A percentile compares a stretch with the other conserved stretches of the same genome.
phyloP scores from a whole-genome alignment of 208 protist species.

The Acanthamoeba culbertsoni region DNA sequence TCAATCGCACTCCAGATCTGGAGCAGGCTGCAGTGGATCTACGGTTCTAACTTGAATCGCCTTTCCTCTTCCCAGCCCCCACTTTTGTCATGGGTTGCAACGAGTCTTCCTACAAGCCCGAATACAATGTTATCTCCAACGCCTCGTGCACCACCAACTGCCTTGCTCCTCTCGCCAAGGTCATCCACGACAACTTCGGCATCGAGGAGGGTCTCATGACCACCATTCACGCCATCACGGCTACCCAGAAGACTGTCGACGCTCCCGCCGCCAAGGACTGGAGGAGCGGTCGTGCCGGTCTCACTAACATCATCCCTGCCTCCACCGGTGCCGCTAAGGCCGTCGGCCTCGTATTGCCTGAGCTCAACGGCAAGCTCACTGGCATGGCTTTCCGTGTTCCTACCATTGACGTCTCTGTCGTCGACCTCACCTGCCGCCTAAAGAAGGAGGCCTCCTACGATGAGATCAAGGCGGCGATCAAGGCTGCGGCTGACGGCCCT shows the following conservation, averaged over 20 bases:
- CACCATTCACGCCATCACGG: conserved; percentile 98
- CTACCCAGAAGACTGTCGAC: conserved; percentile 98
- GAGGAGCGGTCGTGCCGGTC: conserved; percentile 94
- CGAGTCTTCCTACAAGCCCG: conserved; percentile 89
- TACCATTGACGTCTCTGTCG: conserved; percentile 97
- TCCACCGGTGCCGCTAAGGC: conserved; percentile 98
- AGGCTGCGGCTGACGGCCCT: conserved; percentile 89
- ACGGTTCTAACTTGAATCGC: background rate
- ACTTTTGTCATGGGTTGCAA: conserved; percentile 99
- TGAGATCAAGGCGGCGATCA: conserved; percentile 95
- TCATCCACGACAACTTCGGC: conserved; percentile 95
- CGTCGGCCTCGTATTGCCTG: conserved; percentile 90
- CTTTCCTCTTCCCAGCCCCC: conserved; percentile 82
- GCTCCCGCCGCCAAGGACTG: conserved; percentile 97
- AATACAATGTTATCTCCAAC: conserved; percentile 93
- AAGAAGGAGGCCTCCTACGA: conserved; percentile 92
- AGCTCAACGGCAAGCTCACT: conserved; percentile 87
- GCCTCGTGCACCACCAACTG: conserved; percentile 99
- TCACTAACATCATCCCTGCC: conserved; percentile 98
- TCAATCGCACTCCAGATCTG: background rate
- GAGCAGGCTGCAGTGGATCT: background rate
- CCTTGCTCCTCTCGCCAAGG: conserved; percentile 97
- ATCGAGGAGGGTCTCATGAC: conserved; percentile 98
- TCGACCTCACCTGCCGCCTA: conserved; percentile 96
- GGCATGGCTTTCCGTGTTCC: conserved; percentile 99